Evolutionary conservation across 352 stramenopile species (phyloP), one percentile per base, ranked within the genome.

Genomic region (Pythium vanterpoolii): DNA sequence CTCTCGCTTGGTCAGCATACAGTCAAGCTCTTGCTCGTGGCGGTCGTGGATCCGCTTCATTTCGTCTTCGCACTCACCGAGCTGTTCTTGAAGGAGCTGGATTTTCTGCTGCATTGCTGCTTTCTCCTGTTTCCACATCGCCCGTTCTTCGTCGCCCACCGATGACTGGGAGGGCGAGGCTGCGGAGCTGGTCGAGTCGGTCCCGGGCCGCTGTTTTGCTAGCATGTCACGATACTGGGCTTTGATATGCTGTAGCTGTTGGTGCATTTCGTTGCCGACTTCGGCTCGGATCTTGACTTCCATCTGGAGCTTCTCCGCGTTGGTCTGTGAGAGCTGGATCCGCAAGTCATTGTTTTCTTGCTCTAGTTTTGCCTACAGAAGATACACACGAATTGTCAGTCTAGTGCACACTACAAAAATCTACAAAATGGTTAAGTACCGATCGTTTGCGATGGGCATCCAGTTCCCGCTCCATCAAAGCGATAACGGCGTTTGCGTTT

Each of bases 61-160:
- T 65, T 93, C 84, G n/a, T 93, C 84, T 55, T 93, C 84, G 27
- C 81, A 90, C 54, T 93, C 84, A 24, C 55, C 67, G 5, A 90
- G 67, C 59, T 89, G 86, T 54, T 84, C 69, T 53, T 86, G 81
- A 11, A 90, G 57, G 53, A 85, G 69, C 4, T 78, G 65, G 23
- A 95, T 72, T 34, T 90, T 77, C 1, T 74, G 46, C 24, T 83
- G 77, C 47, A 95, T 68, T 30, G 69, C 70, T 18, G 82, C 62
- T 27, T 67, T 76, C 60, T 91, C 79, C 44, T 83, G 66, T 8
- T 68, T 48, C 51, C 70, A 69, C n/a, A 64, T 60, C 13, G 63
- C 46, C 3, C 74, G 52, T 13, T 69, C 42, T 26, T 69, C 40
- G 13, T 72, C 51, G 34, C 46, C 43, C 24, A 82, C 28, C 0